Conservation (phyloP, 768 basidiomycete genomes). For the Lentinus brumalis region DNA sequence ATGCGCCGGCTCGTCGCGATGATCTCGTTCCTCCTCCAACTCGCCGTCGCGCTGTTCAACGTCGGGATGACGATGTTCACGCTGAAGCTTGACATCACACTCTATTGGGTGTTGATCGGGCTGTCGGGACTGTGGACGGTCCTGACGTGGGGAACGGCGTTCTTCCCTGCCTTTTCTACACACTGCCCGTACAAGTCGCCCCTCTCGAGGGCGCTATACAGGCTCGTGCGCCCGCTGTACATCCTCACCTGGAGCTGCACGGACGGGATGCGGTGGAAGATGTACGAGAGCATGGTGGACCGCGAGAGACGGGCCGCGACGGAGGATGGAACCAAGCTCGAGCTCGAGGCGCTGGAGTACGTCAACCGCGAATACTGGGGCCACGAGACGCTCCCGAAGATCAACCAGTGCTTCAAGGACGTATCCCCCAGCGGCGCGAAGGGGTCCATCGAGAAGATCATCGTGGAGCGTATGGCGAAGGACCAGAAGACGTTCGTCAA, state of each 20-base stretch:
- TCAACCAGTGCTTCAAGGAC: constrained; percentile 1
- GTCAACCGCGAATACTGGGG: constrained; percentile 1
- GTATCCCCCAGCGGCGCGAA: neutral
- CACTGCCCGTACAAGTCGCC: constrained; percentile 15
- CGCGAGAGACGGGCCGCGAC: neutral
- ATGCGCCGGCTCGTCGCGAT: constrained; percentile 64
- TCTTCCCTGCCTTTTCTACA: constrained; percentile 1
- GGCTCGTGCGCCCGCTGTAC: neutral
- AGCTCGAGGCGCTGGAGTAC: neutral
- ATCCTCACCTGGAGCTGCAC: neutral
- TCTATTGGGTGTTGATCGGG: constrained; percentile 39
- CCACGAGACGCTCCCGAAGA: neutral
- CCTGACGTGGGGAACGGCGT: constrained; percentile 7
- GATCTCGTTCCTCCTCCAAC: constrained; percentile 59
- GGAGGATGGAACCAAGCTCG: neutral
- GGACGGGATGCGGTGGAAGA: neutral
- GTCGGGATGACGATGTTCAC: constrained; percentile 56
- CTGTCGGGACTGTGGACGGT: neutral
- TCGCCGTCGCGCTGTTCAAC: constrained; percentile 56
- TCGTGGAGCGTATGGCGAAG: neutral
- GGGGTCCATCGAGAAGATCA: neutral
- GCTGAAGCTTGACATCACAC: constrained; percentile 54
- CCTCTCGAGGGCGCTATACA: constrained; percentile 2
- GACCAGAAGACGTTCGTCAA: neutral
- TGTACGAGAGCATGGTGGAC: neutral